Evolutionary conservation across 768 basidiomycete genomes (phyloP).

Genomic region (Termitomyces sp.): DNA sequence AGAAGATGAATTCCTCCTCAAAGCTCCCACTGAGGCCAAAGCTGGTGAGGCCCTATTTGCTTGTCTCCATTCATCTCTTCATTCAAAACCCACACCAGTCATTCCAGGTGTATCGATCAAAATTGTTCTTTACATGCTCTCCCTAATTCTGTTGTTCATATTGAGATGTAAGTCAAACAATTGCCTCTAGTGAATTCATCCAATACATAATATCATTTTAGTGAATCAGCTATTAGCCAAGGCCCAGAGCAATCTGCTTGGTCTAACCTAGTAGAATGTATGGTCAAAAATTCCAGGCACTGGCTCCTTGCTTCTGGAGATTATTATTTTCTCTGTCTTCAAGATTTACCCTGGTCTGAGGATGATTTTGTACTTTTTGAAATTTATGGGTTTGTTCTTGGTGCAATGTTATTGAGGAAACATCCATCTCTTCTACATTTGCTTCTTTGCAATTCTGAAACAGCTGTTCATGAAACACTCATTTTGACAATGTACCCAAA

Average conservation of each 20-base stretch:
- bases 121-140: neutral
- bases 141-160: neutral
- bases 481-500: neutral
- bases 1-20: neutral
- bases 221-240: neutral
- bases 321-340: neutral
- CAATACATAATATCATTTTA: neutral
- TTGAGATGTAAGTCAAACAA: neutral
- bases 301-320: neutral
- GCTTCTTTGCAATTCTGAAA: neutral
- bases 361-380: neutral
- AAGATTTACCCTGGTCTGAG: neutral
- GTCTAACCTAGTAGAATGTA: neutral
- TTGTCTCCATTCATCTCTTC: neutral
- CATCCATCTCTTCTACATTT: neutral
- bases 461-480: neutral
- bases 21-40: neutral
- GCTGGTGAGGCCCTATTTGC: neutral
- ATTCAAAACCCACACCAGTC: no score
- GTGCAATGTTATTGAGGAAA: neutral
- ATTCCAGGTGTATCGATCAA: neutral
- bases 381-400: neutral
- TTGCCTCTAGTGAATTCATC: neutral
- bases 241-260: neutral
- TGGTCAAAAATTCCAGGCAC: neutral